These are phyloP conservation scores for Akanthomyces dipterigenus DNA, from an alignment of 2,329 filamentous ascomycete species.

Conservation along the genomic window DNA sequence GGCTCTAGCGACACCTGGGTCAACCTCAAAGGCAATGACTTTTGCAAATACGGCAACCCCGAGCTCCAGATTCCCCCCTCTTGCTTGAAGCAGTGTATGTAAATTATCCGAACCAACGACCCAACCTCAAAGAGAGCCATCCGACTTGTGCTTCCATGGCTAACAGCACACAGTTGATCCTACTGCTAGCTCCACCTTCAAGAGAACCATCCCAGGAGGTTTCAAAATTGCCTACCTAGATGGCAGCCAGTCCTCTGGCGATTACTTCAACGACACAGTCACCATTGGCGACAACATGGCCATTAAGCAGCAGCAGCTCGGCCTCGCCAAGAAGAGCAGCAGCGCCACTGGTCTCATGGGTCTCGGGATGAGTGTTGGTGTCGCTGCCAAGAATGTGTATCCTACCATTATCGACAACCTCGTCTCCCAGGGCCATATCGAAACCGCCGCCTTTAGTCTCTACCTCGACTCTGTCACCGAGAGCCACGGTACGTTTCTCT, in stretches of 20 bases:
- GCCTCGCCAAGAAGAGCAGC: constrained; percentile 41
- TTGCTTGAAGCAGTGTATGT: constrained; percentile 37
- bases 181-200: constrained; percentile 41
- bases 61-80: constrained; percentile 23
- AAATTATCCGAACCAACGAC: background rate
- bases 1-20: constrained; percentile 60
- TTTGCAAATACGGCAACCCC: constrained; percentile 42
- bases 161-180: constrained; percentile 29
- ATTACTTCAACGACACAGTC: constrained; percentile 53
- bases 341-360: constrained; percentile 52
- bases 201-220: constrained; percentile 32
- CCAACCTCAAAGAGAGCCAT: background rate
- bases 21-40: constrained; percentile 47
- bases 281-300: constrained; percentile 39
- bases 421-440: constrained; percentile 54
- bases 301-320: constrained; percentile 48
- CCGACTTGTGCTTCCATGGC: background rate
- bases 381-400: constrained; percentile 37
- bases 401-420: constrained; percentile 60
- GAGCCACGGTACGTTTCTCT: constrained; percentile 63
- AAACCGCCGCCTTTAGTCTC: constrained; percentile 59
- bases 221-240: constrained; percentile 59
- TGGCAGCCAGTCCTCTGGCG: constrained; percentile 44
- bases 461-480: constrained; percentile 61
- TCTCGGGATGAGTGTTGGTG: constrained; percentile 48